Base-by-base conservation (phyloP, 75 land plant genomes). In the Picea glauca region DNA sequence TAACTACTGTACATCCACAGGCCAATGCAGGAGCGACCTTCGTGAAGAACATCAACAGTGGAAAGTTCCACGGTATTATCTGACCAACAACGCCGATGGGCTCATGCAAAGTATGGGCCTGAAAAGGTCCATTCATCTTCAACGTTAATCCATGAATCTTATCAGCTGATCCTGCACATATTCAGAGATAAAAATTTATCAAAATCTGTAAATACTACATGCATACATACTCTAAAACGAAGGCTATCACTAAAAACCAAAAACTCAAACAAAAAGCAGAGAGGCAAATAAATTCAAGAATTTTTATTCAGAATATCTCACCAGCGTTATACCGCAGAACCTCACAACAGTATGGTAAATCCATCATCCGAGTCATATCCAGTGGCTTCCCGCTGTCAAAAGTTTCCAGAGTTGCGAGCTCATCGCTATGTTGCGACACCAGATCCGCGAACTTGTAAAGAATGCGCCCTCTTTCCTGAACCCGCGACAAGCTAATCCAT, bases 61-160 rank as follows among this genome's bases (percentile, higher is more conserved):
- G 96, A 67, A 87, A 91, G 50, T 93, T 93, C 96, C 96, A 91
- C 20, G 93, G 96, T 0, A 91, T 91, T 33, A 93, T 91, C 77
- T 79, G 88, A 11, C 93, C 93, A 0, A 86, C 93, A 11, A 93
- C 93, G 0, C 96, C 96, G 11, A 89, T 80, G 38, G 95, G 94
- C 63, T 93, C 95, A 3, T 21, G 79, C 76, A 91, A 54, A 1
- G 93, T 87, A 74, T 87, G 83, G 0, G 58, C 93, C 14, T 91
- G 90, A n/a, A 81, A 74, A 31, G 75, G 75, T 3, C 84, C 59
- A 5, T 85, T 62, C 80, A 86, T 77, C 78, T 89, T 93, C 62
- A 91, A 50, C 4, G 91, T 88, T 62, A 82, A 64, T 9, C 98
- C 98, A 78, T 89, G 89, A 32, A 93, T 81, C 78, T 95, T 95